Evolutionary conservation across 495 filamentous ascomycete genomes (phyloP).

Genomic region (Tuber umbilicatum): DNA sequence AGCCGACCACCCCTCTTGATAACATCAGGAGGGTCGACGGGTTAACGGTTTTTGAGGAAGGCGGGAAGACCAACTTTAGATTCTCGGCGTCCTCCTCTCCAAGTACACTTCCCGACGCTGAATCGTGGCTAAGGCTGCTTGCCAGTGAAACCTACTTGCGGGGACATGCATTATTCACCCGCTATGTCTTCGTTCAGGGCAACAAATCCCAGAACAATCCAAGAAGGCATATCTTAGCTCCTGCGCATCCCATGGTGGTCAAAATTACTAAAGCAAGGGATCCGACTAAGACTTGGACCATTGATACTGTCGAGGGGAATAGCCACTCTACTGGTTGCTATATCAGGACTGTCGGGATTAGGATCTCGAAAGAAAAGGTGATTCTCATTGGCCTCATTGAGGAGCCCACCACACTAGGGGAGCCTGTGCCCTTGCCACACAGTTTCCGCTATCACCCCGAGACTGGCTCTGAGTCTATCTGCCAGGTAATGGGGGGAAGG

Average conservation of each 20-base stretch:
- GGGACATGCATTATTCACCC: constrained; percentile 88
- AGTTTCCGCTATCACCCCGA: constrained; percentile 88
- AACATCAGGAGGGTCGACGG: constrained; percentile 65
- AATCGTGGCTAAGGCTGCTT: constrained; percentile 80
- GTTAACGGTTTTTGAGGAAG: constrained; percentile 66
- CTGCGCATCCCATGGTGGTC: constrained; percentile 74
- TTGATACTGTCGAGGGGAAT: constrained; percentile 67
- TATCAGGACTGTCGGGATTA: constrained; percentile 76
- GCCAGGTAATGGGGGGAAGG: constrained; percentile 85
- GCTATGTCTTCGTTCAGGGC: constrained; percentile 91
- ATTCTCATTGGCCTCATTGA: constrained; percentile 82
- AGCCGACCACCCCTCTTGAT: constrained; percentile 73
- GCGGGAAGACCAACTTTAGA: constrained; percentile 69
- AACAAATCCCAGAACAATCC: constrained; percentile 96
- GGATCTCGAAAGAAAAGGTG: constrained; percentile 63
- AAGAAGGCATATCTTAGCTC: constrained; percentile 79
- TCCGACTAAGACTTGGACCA: constrained; percentile 57
- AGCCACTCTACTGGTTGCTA: constrained; percentile 59
- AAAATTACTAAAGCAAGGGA: constrained; percentile 73
- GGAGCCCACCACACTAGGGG: constrained; percentile 71
- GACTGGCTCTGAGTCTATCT: constrained; percentile 62
- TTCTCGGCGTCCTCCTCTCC: constrained; percentile 62
- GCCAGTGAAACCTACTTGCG: constrained; percentile 83
- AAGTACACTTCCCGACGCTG: constrained; percentile 61
- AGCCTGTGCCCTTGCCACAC: constrained; percentile 70